Evolutionary conservation across 768 basidiomycete species (phyloP), one percentile per base, ranked within the genome.

Genomic region (Hypholoma sublateritium): DNA sequence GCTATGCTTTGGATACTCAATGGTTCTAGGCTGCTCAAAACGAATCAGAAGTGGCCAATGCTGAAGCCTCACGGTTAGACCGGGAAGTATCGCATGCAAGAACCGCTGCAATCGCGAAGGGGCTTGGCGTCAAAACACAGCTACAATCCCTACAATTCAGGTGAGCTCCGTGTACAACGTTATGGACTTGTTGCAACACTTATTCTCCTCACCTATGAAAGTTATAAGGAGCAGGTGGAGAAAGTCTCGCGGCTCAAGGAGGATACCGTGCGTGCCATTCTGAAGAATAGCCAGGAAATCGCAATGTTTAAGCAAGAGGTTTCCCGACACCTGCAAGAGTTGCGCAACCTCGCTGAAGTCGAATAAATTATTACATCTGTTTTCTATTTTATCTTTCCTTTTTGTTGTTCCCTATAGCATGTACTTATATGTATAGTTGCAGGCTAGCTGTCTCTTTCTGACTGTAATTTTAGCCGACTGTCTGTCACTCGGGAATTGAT

Each of bases 261-360:
- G 53, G 90, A 91, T 63, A 91, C 89, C 0, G 81, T 90, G 44
- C 84, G 89, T 0, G 87, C 87, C 16, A 90, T 93, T 58, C 82
- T 89, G 56, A 93, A 91, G 77, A 91, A 87, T 69, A 88, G 88
- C 64, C 89, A 88, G 59, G 91, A 93, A 59, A 89, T 92, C 35
- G 88, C 85, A 14, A 79, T 84, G 65, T 92, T 93, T 77, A 91
- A 91, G 71, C 83, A 87, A 53, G 87, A 88, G 57, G 84, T 91
- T 12, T 88, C 89, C 42, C 80, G 81, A 53, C 84, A 86, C 63
- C 77, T 93, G 25, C 78, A 81, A 62, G 81, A 87, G 61, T 74
- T 92, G 37, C 81, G 83, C 63, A 83, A 85, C 55, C 87, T 87
- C 66, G 85, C 87, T 4, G 88, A 77, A 56, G 64, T 65, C 19